Conservation (phyloP, 441 rosid genomes). For the Pelargonium cotyledonis region DNA sequence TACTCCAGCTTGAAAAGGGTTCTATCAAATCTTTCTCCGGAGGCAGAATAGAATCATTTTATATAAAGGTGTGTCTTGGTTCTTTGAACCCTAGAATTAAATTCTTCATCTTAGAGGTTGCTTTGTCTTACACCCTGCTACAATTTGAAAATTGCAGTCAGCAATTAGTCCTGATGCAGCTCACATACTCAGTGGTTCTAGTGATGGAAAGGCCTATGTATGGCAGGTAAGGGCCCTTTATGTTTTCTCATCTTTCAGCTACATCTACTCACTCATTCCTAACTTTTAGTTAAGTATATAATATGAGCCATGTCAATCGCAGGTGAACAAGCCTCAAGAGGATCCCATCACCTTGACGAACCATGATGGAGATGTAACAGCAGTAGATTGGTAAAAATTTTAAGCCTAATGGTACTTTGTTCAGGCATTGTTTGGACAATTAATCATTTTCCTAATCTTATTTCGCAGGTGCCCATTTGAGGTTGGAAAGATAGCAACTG, state of each 20-base stretch:
- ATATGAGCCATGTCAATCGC: slow-evolving; percentile 22
- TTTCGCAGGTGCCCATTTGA: slow-evolving; percentile 56
- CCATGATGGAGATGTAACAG: slow-evolving; percentile 77
- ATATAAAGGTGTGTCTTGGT: slow-evolving; percentile 56
- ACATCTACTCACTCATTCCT: neutral
- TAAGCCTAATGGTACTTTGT: slow-evolving; percentile 1
- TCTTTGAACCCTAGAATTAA: neutral
- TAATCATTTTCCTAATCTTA: slow-evolving; percentile 10
- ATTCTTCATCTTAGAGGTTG: slow-evolving; percentile 9
- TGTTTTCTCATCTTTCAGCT: slow-evolving; percentile 3
- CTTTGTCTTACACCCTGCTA: slow-evolving; percentile 7
- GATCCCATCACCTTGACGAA: slow-evolving; percentile 57
- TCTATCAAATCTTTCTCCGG: slow-evolving; percentile 63
- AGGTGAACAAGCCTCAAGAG: slow-evolving; percentile 61
- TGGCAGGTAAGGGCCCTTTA: slow-evolving; percentile 57
- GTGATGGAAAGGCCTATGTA: slow-evolving; percentile 71
- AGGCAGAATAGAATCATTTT: slow-evolving; percentile 70
- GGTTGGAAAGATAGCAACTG: slow-evolving; percentile 60
- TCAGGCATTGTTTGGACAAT: neutral
- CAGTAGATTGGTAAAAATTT: slow-evolving; percentile 71
- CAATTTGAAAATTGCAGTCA: slow-evolving; percentile 42
- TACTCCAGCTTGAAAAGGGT: slow-evolving; percentile 75
- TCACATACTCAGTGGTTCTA: slow-evolving; percentile 73
- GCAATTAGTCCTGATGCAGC: slow-evolving; percentile 81
- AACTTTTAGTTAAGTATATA: neutral